Base-by-base conservation (phyloP, 176 grass and related monocot genomes). In the Phragmites australis region DNA sequence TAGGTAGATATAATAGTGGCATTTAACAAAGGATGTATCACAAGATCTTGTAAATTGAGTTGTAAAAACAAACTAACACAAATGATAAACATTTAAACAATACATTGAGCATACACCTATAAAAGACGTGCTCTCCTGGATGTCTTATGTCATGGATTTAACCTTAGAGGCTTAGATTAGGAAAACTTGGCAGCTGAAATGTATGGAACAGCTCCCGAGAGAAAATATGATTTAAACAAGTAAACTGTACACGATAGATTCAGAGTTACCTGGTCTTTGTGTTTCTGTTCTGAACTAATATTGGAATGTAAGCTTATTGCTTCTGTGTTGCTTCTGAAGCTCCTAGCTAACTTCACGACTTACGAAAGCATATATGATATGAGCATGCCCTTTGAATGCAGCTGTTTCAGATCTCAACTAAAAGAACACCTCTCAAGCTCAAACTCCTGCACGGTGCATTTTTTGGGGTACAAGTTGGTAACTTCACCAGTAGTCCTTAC, bases 401-500 rank as follows among this genome's bases (percentile, higher is more conserved):
- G 1, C 49, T 43, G 15, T 56, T 85, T 55, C 55, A 75, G 13
- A 70, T 70, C 81, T 53, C 40, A 72, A 30, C 2, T 57, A 64
- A 61, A 70, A 53, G 32, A 80, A 84, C 49, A 76, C 47, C 70
- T 76, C 29, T 59, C 14, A 53, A 46, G 26, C 52, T 45, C 19
- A 72, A 77, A 71, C 45, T 55, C 27, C 74, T 42, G 30, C 57
- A 79, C 8, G 16, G 77, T 43, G 21, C 54, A 64, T 15, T 56
- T 82, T 13, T 47, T 68, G 48, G 50, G 5, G 64, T 49, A 81
- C 22, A 39, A 63, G 19, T 48, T 30, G 85, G 63, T 42, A 63
- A 66, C 56, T 73, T 91, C 81, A 91, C 89, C 92, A 91, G 55
- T 94, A 94, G 52, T 94, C 83, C 61, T 83, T 91, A 47, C 92